Base-by-base conservation (phyloP, 1,284 basidiomycete genomes). In the Caloboletus firmus region DNA sequence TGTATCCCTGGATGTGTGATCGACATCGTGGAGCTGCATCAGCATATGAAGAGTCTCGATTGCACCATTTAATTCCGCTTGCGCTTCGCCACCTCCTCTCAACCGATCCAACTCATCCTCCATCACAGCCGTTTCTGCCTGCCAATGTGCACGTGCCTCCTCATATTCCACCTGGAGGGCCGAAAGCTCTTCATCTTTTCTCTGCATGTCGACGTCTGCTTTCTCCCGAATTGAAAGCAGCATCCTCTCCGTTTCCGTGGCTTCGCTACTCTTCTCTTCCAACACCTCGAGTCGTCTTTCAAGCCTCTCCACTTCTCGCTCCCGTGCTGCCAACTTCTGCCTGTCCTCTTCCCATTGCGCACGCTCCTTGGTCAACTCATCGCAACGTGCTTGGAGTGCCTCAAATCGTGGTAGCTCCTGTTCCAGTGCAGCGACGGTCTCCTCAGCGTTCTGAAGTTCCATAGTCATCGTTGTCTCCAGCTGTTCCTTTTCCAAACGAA, bases 391-490 rank as follows among this genome's bases (percentile, higher is more conserved):
- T 49, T 83, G 79, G 35, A 80, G 63, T 7, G 74, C 78, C 59
- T 84, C 77, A 50, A 89, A 75, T 53, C 78, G 76, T 17, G 79
- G 76, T 30, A 85, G 66, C 61, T 91, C 86, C 62, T 77, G 74
- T 64, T 88, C 82, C 47, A 89, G 63, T 5, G 81, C 77, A 24
- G 72, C 68, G 40, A 85, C 80, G 18, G 78, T 83, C 45, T 87
- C 86, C 65, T 86, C 80, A 0, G 85, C 80, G 49, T 70, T 77
- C 64, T 87, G 83, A 35, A 89, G 69, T 55, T 90, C 85, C 71
- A 85, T 73, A 3, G 76, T 74, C 72, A 87, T 76, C 53, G 76
- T 76, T 4, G 82, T 83, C 65, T 87, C 82, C 10, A 85, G 70
- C 57, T 86, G 78, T 51, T 83, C 77, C 70, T 84, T 87, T 66